Conservation (phyloP, 2,329 filamentous ascomycete species). For the Escovopsis sp. region DNA sequence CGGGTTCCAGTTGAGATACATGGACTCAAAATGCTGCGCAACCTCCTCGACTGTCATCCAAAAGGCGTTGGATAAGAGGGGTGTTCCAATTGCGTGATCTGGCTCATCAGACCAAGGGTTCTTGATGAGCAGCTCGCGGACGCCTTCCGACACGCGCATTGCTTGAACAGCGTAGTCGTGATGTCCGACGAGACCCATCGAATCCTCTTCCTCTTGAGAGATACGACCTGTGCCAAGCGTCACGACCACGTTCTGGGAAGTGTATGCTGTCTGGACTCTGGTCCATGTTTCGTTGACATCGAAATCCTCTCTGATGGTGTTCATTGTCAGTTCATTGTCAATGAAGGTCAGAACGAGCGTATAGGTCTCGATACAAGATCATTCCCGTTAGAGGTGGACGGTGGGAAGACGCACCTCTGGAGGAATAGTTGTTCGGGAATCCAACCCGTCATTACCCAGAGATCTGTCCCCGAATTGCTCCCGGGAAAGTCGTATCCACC, state of each 20-base stretch:
- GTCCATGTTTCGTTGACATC: conserved; percentile 64
- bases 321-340: neutral
- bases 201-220: conserved; percentile 58
- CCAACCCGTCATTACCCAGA: conserved; percentile 90
- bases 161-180: conserved; percentile 91
- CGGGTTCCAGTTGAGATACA: conserved; percentile 97
- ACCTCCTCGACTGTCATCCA: conserved; percentile 88
- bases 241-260: conserved; percentile 65
- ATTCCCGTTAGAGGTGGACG: no score
- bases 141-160: conserved; percentile 45
- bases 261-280: conserved; percentile 58
- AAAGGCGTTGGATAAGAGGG: conserved; percentile 50
- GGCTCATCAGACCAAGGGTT: conserved; percentile 88
- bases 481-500: conserved; percentile 96
- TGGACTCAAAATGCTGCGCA: conserved; percentile 81
- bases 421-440: conserved; percentile 91
- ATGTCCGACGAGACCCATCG: conserved; percentile 69
- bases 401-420: conserved; percentile 38
- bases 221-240: conserved; percentile 83
- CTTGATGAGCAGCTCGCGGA: conserved; percentile 66
- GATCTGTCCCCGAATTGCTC: conserved; percentile 89
- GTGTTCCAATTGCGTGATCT: conserved; percentile 15
- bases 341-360: no score
- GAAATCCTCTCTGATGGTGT: conserved; percentile 51
- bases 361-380: no score